Percentiles rank a stretch among this genome's conserved stretches.
phyloP scores from a whole-genome alignment of 176 grass and related monocot species.

The Carex parvula region DNA sequence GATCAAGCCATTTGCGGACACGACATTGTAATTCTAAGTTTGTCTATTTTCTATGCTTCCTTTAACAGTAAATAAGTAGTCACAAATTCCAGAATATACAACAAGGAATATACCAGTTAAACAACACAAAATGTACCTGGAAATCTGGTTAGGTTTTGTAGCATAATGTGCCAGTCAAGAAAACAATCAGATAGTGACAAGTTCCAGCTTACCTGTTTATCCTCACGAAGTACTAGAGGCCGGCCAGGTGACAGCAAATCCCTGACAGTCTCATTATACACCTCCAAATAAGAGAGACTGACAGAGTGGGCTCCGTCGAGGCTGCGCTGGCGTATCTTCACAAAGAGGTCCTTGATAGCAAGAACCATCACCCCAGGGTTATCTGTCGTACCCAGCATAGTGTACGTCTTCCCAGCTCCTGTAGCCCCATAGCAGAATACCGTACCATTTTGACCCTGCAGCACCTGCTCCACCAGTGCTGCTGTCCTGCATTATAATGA shows the following conservation, averaged over 20 bases:
- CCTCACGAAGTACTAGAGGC: conserved; percentile 80
- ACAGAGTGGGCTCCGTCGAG: conserved; percentile 60
- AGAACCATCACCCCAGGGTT: conserved; percentile 94
- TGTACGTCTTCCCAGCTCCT: conserved; percentile 96
- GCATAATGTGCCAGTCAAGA: not conserved
- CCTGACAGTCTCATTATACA: conserved; percentile 96
- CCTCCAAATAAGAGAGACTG: conserved; percentile 82
- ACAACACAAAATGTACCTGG: not conserved
- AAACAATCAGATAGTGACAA: not conserved
- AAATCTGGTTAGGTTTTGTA: not conserved
- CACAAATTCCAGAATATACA: not conserved
- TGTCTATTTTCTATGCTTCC: not conserved
- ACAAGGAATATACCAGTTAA: not conserved
- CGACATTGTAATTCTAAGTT: not conserved
- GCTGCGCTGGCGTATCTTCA: conserved; percentile 74
- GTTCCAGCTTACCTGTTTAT: conserved; percentile 59
- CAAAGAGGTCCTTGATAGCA: conserved; percentile 93
- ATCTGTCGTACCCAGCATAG: conserved; percentile 80
- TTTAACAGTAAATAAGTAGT: not conserved
- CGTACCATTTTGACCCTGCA: conserved; percentile 89
- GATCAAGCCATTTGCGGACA: not conserved
- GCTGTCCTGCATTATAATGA: conserved; percentile 53
- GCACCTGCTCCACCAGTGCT: conserved; percentile 81
- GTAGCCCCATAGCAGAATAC: conserved; percentile 99
- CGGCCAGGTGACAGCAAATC: conserved; percentile 88